A percentile compares a stretch with the other conserved stretches of the same genome.
Conservation (phyloP, 2,329 filamentous ascomycete species). For the Colletotrichum brevisporum region DNA sequence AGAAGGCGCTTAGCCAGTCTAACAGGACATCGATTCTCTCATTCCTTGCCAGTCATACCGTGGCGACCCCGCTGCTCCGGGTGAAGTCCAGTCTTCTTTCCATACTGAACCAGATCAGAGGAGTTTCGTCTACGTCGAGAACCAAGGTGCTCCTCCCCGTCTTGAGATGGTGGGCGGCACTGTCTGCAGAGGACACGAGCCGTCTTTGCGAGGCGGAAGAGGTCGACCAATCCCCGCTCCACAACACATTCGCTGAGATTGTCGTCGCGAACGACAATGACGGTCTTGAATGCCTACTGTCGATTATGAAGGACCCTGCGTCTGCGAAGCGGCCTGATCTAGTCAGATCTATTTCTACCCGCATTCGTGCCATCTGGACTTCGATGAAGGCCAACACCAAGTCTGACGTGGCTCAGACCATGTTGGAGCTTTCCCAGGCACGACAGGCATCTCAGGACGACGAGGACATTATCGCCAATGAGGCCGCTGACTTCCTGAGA, state of each 20-base stretch:
- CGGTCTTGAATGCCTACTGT: constrained; percentile 67
- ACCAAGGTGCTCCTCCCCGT: constrained; percentile 83
- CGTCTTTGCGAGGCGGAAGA: constrained; percentile 57
- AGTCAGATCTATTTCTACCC: constrained; percentile 75
- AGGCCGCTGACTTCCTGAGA: constrained; percentile 80
- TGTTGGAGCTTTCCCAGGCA: constrained; percentile 74
- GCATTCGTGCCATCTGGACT: constrained; percentile 80
- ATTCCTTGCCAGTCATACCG: constrained; percentile 81
- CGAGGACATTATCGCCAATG: constrained; percentile 60
- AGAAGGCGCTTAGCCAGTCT: constrained; percentile 70
- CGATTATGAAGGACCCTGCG: constrained; percentile 59
- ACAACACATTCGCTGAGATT: constrained; percentile 63
- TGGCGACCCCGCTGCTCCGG: constrained; percentile 75
- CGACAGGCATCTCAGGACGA: constrained; percentile 57
- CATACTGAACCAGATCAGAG: constrained; percentile 79
- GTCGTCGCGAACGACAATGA: constrained; percentile 67
- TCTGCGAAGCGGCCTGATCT: constrained; percentile 65
- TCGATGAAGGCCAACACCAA: constrained; percentile 76
- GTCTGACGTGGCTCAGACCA: constrained; percentile 70
- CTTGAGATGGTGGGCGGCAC: constrained; percentile 76
- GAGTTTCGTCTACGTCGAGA: constrained; percentile 77
- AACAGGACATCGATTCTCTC: constrained; percentile 75
- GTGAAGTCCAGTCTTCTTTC: constrained; percentile 82
- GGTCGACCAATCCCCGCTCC: constrained; percentile 57
- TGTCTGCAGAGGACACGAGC: constrained; percentile 65